Conservation (phyloP, 2,329 filamentous ascomycete species). For the Dichotomopilus funicola region DNA sequence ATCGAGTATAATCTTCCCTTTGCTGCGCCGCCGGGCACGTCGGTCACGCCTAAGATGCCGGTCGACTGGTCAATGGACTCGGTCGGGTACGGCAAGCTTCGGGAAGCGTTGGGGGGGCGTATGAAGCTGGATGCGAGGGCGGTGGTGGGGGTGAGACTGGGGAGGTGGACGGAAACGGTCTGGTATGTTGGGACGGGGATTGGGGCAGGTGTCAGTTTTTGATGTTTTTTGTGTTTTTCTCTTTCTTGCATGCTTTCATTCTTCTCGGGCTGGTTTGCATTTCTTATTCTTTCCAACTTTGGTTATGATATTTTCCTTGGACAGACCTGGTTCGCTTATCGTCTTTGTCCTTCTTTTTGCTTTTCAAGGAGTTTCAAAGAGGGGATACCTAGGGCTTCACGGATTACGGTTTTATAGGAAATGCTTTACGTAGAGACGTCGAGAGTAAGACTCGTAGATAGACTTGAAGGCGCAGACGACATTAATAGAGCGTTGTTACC, state of each 20-base stretch:
- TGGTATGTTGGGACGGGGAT: slow-evolving; percentile 66
- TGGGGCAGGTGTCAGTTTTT: slow-evolving; percentile 56
- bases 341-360: too few species aligned
- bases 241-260: neutral
- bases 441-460: too few species aligned
- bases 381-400: too few species aligned
- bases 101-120: slow-evolving; percentile 70
- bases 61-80: slow-evolving; percentile 72
- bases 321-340: too few species aligned
- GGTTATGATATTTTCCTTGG: too few species aligned
- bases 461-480: too few species aligned
- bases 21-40: slow-evolving; percentile 66
- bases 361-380: too few species aligned
- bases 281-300: too few species aligned
- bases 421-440: too few species aligned
- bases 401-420: too few species aligned
- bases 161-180: slow-evolving; percentile 65
- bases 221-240: slow-evolving; percentile 15
- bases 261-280: neutral
- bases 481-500: too few species aligned
- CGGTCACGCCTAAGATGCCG: slow-evolving; percentile 67
- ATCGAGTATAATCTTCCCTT: slow-evolving; percentile 73
- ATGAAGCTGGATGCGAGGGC: slow-evolving; percentile 75
- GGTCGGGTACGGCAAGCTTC: slow-evolving; percentile 77
- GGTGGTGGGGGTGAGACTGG: slow-evolving; percentile 66